These are phyloP conservation scores for Melampsora americana DNA, from an alignment of 1,284 basidiomycete genomes.

Conservation along the genomic window DNA sequence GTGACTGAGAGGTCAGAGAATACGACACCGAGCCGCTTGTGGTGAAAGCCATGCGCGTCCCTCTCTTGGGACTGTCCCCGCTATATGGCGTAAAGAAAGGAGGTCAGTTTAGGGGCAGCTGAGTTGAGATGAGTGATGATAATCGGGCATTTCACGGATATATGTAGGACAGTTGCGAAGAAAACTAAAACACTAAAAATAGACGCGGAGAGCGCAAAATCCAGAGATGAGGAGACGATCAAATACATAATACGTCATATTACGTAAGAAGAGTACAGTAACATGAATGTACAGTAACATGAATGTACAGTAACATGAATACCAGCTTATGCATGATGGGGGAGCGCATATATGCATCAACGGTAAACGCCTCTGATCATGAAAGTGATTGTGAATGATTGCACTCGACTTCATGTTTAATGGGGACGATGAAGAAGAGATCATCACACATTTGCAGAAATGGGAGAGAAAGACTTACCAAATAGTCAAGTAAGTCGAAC, in stretches of 20 bases:
- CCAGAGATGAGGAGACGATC: neutral
- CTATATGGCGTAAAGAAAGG: neutral
- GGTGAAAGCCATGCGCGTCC: slow-evolving; percentile 25
- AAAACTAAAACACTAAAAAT: neutral
- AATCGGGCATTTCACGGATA: too few species aligned
- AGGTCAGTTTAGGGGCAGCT: too few species aligned
- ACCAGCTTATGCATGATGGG: neutral
- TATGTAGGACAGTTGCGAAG: neutral
- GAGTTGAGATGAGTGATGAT: too few species aligned
- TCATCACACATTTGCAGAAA: too few species aligned
- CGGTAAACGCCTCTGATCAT: too few species aligned
- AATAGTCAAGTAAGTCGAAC: slow-evolving; percentile 33
- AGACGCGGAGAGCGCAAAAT: neutral
- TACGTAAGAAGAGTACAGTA: too few species aligned
- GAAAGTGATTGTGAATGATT: too few species aligned
- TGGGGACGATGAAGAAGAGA: too few species aligned
- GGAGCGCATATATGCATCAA: neutral
- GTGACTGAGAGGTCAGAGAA: slow-evolving; percentile 73
- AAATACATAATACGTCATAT: too few species aligned
- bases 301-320: too few species aligned
- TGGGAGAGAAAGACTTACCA: slow-evolving; percentile 6
- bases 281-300: too few species aligned
- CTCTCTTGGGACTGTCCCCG: slow-evolving; percentile 29
- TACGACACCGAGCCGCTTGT: slow-evolving; percentile 61
- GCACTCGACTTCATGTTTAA: too few species aligned